Evolutionary conservation across 352 stramenopile genomes (phyloP).

Genomic region (Pythium utonaiense): DNA sequence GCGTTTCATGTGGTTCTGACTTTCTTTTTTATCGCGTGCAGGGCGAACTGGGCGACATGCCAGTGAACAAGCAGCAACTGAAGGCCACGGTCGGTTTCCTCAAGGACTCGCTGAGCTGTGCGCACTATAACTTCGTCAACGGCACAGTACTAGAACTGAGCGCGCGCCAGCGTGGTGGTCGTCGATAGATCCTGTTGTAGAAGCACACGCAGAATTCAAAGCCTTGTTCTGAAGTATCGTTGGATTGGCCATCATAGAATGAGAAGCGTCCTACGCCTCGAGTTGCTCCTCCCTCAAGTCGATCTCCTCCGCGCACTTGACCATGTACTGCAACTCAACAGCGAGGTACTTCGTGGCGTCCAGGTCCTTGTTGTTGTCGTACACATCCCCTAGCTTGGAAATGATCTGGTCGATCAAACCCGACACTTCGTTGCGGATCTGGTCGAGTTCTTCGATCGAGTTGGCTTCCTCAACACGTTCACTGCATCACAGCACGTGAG

Average conservation of each 20-base stretch:
- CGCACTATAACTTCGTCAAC: constrained; percentile 87
- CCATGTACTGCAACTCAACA: constrained; percentile 84
- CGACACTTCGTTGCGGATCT: constrained; percentile 59
- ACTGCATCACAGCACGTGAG: constrained; percentile 23
- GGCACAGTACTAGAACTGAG: constrained; percentile 70
- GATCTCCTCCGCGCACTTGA: constrained; percentile 83
- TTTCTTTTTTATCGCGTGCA: neutral
- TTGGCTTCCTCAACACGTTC: constrained; percentile 68
- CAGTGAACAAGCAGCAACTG: constrained; percentile 95
- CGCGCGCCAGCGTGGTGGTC: constrained; percentile 72
- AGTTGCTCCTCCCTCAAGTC: constrained; percentile 71
- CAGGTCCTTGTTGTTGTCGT: constrained; percentile 71
- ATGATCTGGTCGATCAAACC: constrained; percentile 73
- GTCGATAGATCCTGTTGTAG: constrained; percentile 31
- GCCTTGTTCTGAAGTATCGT: neutral
- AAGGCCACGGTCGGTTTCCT: constrained; percentile 91
- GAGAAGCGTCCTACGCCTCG: constrained; percentile 26
- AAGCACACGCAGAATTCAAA: neutral
- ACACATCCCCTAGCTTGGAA: constrained; percentile 64
- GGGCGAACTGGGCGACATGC: constrained; percentile 86
- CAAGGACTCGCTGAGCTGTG: constrained; percentile 83
- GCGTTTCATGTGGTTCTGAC: neutral
- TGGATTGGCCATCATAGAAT: neutral
- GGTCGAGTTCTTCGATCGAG: constrained; percentile 43
- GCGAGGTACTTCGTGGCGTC: constrained; percentile 67